A percentile compares a stretch with the other conserved stretches of the same genome.
Evolutionary conservation across 495 filamentous ascomycete genomes (phyloP).

Genomic region (Neurospora cerealis): DNA sequence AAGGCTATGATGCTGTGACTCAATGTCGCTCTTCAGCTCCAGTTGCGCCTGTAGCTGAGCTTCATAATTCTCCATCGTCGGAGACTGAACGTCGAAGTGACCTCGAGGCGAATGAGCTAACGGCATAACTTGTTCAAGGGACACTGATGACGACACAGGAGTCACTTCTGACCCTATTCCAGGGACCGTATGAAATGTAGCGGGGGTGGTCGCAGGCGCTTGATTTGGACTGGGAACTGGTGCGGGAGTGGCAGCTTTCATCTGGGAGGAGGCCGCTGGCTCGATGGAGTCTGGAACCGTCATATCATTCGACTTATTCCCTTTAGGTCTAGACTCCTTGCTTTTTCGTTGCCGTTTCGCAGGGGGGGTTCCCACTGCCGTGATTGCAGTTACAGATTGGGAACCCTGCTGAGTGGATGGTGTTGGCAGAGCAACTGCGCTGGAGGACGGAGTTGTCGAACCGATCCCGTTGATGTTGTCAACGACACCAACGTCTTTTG

Average conservation of each 20-base stretch:
- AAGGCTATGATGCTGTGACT: conserved; percentile 3
- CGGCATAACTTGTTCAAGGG: conserved; percentile 7
- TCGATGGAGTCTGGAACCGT: not conserved
- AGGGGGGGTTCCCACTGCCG: conserved; percentile 3
- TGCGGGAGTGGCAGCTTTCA: not conserved
- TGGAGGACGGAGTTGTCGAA: not conserved
- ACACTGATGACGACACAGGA: not conserved
- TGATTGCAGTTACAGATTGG: not conserved
- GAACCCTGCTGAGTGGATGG: not conserved
- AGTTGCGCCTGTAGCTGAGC: conserved; percentile 24
- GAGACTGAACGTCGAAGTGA: conserved; percentile 22
- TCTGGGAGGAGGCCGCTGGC: not conserved
- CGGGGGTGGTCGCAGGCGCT: not conserved
- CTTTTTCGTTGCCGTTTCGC: conserved; percentile 19
- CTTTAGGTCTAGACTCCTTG: conserved; percentile 8
- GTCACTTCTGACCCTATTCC: not conserved
- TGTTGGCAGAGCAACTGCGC: not conserved
- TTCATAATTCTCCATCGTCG: conserved; percentile 22
- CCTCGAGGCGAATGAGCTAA: conserved; percentile 13
- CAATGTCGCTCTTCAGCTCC: conserved; percentile 16
- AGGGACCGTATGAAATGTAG: not conserved
- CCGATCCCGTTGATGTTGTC: not conserved
- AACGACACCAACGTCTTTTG: not conserved
- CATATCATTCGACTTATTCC: conserved; percentile 2
- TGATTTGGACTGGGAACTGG: not conserved